Conservation (phyloP, 139 green algal genomes). For the Microglena sp. region DNA sequence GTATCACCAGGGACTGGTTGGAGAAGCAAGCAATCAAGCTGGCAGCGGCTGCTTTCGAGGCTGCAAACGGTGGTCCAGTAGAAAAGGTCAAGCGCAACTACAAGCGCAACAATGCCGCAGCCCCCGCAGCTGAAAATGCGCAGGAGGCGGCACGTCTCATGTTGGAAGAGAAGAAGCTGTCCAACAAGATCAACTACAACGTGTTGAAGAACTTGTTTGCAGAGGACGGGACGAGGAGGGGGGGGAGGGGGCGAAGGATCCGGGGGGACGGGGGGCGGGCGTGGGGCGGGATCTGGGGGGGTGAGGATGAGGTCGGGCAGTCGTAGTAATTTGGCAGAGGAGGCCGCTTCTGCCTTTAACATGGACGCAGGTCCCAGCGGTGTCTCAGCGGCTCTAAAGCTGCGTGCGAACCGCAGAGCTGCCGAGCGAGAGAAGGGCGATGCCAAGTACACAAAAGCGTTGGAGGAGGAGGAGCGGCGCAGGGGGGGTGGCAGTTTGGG, state of each 20-base stretch:
- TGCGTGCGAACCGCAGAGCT: conserved; percentile 2
- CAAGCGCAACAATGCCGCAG: conserved; percentile 7
- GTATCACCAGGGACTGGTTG: conserved; percentile 26
- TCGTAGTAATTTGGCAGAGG: background rate
- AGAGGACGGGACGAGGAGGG: background rate
- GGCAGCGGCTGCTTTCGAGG: conserved; percentile 1
- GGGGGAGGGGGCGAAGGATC: background rate
- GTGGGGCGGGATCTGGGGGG: background rate
- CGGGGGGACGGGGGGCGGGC: background rate
- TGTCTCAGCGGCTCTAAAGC: conserved; percentile 5
- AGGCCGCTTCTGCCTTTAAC: background rate
- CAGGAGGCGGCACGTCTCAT: conserved; percentile 43
- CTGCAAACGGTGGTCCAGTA: background rate
- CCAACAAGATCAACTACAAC: conserved; percentile 83
- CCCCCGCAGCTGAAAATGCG: conserved; percentile 23
- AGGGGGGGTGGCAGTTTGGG: background rate
- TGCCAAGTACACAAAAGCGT: conserved; percentile 5
- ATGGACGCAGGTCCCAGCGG: background rate
- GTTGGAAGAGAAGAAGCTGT: conserved; percentile 59
- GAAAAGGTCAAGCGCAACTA: background rate
- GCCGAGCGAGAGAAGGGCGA: background rate
- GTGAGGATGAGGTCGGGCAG: no score
- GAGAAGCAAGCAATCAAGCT: conserved; percentile 30
- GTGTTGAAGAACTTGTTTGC: conserved; percentile 25
- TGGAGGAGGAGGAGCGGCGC: conserved; percentile 16